Evolutionary conservation across 2,329 filamentous ascomycete species (phyloP).

Genomic region (Fusarium brachygibbosum): DNA sequence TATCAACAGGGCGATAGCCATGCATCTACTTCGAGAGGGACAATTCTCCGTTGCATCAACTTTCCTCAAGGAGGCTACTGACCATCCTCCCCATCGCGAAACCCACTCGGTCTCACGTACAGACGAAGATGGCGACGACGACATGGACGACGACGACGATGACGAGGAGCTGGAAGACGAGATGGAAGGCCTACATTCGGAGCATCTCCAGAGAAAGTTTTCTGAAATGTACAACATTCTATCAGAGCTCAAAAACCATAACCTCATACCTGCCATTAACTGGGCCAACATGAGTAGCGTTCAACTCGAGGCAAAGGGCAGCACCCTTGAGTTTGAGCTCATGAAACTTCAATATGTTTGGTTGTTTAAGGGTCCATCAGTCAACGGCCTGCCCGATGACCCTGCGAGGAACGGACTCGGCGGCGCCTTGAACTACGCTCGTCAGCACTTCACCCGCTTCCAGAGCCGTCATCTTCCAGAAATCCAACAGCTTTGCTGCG

Average conservation of each 20-base stretch:
- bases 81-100: conserved; percentile 51
- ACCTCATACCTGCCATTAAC: conserved; percentile 85
- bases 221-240: conserved; percentile 92
- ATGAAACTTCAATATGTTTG: conserved; percentile 91
- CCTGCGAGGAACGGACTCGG: conserved; percentile 65
- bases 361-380: conserved; percentile 76
- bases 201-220: conserved; percentile 83
- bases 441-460: conserved; percentile 80
- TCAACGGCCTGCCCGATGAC: conserved; percentile 69
- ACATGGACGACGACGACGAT: conserved; percentile 51
- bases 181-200: conserved; percentile 49
- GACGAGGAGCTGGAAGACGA: conserved; percentile 49
- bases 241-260: conserved; percentile 78
- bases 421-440: conserved; percentile 82
- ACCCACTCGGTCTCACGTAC: conserved; percentile 39
- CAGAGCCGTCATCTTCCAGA: conserved; percentile 80
- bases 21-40: conserved; percentile 95
- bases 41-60: conserved; percentile 90
- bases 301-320: conserved; percentile 83
- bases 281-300: conserved; percentile 83
- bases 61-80: conserved; percentile 80
- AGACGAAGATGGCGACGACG: conserved; percentile 53
- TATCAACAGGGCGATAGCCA: conserved; percentile 93
- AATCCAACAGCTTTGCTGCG: conserved; percentile 83
- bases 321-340: conserved; percentile 95